Conservation (phyloP, 768 basidiomycete genomes). For the Mycena pura region DNA sequence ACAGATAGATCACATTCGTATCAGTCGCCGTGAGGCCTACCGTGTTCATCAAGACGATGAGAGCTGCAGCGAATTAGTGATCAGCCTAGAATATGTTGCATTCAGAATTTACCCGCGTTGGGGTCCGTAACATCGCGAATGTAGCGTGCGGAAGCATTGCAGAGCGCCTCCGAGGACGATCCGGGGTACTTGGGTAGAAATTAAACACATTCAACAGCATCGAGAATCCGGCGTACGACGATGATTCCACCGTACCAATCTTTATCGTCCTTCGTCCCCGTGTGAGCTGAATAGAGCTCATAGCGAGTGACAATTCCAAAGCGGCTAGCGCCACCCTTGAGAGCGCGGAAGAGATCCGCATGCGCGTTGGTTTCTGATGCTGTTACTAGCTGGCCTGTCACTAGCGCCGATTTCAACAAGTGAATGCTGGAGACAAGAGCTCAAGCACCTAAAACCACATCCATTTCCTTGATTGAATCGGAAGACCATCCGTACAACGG, state of each 20-base stretch:
- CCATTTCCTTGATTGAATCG: conserved; percentile 43
- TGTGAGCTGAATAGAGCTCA: conserved; percentile 45
- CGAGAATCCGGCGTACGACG: conserved; percentile 29
- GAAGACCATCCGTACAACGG: conserved; percentile 47
- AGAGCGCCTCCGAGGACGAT: conserved; percentile 41
- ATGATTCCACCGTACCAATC: conserved; percentile 47
- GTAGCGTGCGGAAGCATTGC: conserved; percentile 43
- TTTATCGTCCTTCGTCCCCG: conserved; percentile 44
- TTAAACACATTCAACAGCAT: background rate
- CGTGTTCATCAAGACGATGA: conserved; percentile 31
- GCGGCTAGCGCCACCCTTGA: conserved; percentile 52
- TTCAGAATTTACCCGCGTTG: conserved; percentile 37
- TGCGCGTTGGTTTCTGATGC: conserved; percentile 47
- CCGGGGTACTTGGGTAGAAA: conserved; percentile 20
- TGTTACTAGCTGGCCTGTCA: conserved; percentile 46
- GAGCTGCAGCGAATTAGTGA: background rate
- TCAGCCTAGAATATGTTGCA: conserved; percentile 24
- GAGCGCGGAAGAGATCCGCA: conserved; percentile 48
- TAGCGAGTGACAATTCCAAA: conserved; percentile 55
- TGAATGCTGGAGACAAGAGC: too few species aligned
- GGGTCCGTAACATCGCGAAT: conserved; percentile 44
- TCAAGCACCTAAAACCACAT: too few species aligned
- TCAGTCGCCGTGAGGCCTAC: conserved; percentile 30
- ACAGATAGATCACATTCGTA: conserved; percentile 37
- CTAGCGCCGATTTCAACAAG: too few species aligned